Percentiles rank a stretch among this genome's conserved stretches.
phyloP scores from a whole-genome alignment of 1,284 basidiomycete species.

The Ganoderma lingzhi region DNA sequence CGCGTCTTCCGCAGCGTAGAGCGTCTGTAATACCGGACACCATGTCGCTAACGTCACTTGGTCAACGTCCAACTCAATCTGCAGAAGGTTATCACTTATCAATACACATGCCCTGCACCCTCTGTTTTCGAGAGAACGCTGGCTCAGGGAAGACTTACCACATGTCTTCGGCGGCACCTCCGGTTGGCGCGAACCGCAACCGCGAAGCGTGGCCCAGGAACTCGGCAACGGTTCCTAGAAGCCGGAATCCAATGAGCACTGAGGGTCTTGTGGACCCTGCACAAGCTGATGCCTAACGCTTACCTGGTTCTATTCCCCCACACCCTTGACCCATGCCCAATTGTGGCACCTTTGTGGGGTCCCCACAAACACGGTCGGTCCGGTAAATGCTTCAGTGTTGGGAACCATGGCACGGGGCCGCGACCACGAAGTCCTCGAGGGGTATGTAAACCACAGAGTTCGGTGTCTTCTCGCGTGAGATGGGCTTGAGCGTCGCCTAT shows the following conservation, averaged over 20 bases:
- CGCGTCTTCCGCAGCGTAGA: neutral
- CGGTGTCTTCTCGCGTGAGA: neutral
- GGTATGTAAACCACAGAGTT: neutral
- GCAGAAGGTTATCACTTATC: slow-evolving; percentile 4
- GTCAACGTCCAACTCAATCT: slow-evolving; percentile 1
- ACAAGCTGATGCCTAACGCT: slow-evolving; percentile 3
- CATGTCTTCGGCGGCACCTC: neutral
- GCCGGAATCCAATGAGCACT: neutral
- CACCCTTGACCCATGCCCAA: neutral
- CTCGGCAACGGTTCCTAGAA: neutral
- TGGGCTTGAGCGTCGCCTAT: neutral
- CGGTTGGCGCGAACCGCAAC: neutral
- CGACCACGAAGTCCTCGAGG: neutral
- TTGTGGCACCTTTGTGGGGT: neutral
- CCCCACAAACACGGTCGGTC: neutral
- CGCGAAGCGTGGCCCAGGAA: neutral
- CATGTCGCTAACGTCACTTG: neutral
- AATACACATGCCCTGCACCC: neutral
- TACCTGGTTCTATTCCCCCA: neutral
- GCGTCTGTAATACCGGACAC: neutral
- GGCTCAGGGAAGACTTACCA: neutral
- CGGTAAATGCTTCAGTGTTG: neutral
- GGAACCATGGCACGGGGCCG: neutral
- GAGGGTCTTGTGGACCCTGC: neutral
- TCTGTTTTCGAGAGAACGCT: neutral